Base-by-base conservation (phyloP, 768 basidiomycete species). In the Amanita brunnescens region DNA sequence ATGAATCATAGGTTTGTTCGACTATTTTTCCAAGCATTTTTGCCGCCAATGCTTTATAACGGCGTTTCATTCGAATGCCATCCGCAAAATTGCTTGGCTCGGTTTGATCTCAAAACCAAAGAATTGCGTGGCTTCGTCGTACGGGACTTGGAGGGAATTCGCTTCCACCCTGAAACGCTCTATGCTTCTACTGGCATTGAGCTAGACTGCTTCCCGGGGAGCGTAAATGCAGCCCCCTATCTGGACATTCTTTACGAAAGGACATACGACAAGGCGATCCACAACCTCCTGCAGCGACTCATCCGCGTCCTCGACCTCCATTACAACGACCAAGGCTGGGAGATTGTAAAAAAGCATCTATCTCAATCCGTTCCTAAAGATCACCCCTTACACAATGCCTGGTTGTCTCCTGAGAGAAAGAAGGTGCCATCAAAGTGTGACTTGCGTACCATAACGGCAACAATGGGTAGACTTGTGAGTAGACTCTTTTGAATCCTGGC, bases 1-100 rank as follows among this genome's bases (percentile, higher is more conserved):
- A 46, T 51, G 57, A 13, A 57, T 8, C 29, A 51, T 41, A 78
- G 77, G 49, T 78, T 78, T 55, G 67, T 73, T 49, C 68, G 71
- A 21, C 40, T 80, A 21, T 73, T 79, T 53, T 71, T 80, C 53
- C 62, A 67, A 16, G 78, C 79, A 2, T 80, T 81, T 56, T 64
- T 81, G 16, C 78, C 80, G 2, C 66, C 78, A 0, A 68, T 79
- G 53, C 60, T 81, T 3, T 57, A 71, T 48, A 77, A 81, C 52
- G 78, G 79, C 6, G 77, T 81, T 3, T 78, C 75, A 1, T 80
- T 81, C 55, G 78, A 81, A 59, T 76, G 72, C 43, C 80, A 81
- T 57, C 77, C 77, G 1, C 80, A 81, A 61, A 80, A 81, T 54
- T 79, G 77, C 53, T 64, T 81, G 8, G 77, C 77, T 5, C 71